Base-by-base conservation (phyloP, 805 yeast genomes). In the Myxozyma kluyveri region DNA sequence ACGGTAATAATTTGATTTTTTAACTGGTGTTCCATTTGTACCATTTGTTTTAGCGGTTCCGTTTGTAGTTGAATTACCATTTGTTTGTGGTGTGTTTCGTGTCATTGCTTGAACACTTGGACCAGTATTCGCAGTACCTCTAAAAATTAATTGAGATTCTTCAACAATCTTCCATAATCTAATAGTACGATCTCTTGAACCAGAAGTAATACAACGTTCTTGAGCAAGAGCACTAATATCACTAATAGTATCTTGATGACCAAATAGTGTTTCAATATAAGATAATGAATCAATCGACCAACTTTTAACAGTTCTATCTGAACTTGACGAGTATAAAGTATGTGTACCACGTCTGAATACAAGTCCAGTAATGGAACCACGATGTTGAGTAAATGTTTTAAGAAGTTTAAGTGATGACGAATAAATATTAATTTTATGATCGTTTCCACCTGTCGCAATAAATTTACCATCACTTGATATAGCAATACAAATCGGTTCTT, bases 91-190 rank as follows among this genome's bases (percentile, higher is more conserved):
- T 5, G n/a, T n/a, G n/a, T n/a, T n/a, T 9, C 33, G 33, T 9
- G 33, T 29, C 33, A 29, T 29, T 29, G 33, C 33, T 29, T 29
- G 33, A 9, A 29, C 33, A 29, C 33, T 29, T 9, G 33, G 33
- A 9, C 33, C 33, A 14, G 33, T 29, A 29, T 29, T 9, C 33
- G 33, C 9, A 9, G 14, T 29, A 29, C 96, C 96, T 66, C 96
- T 79, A 68, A 91, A 91, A 0, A 96, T 89, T 63, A 93, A 78
- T 65, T 97, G 81, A 1, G 95, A 82, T 71, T 93, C 99, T 63
- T 93, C 99, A 23, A 96, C 81, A 60, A 93, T 88, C 68, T 93
- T 93, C 99, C 99, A 93, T 63, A 87, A 74, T 84, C 95, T 85
- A 7, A 91, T 96, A 3, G 96, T 87, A 63, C 95, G 83, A 70